Evolutionary conservation across 2,329 filamentous ascomycete genomes (phyloP).

Genomic region (Pestalotiopsis sp.): DNA sequence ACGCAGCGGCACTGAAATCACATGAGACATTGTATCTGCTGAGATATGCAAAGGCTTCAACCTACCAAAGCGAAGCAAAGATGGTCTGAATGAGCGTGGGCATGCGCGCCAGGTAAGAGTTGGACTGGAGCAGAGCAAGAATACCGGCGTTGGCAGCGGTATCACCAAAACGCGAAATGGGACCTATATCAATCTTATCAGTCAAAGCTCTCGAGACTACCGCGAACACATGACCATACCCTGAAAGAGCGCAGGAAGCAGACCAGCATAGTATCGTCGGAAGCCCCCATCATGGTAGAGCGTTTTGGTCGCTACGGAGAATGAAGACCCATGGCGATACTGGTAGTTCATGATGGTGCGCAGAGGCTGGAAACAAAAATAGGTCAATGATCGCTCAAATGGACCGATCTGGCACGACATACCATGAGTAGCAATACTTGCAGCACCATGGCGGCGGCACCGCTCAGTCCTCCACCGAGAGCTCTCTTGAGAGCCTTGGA

Average conservation of each 20-base stretch:
- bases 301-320: slow-evolving; percentile 40
- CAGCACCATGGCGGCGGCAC: slow-evolving; percentile 50
- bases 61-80: slow-evolving; percentile 48
- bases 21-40: too few species aligned
- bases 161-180: slow-evolving; percentile 48
- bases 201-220: not conserved
- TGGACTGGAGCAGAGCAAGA: slow-evolving; percentile 48
- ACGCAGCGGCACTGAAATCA: slow-evolving; percentile 41
- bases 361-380: slow-evolving; percentile 37
- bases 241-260: slow-evolving; percentile 47
- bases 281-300: slow-evolving; percentile 45
- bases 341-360: slow-evolving; percentile 56
- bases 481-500: slow-evolving; percentile 45
- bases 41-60: too few species aligned
- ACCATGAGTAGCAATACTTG: slow-evolving; percentile 52
- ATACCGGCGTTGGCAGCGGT: slow-evolving; percentile 53
- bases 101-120: slow-evolving; percentile 44
- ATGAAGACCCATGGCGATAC: slow-evolving; percentile 47
- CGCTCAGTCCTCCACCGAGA: slow-evolving; percentile 48
- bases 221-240: slow-evolving; percentile 27
- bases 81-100: slow-evolving; percentile 47
- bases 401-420: slow-evolving; percentile 10
- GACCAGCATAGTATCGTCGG: slow-evolving; percentile 47
- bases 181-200: slow-evolving; percentile 32
- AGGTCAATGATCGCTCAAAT: not conserved